Conservation (phyloP, 768 basidiomycete genomes). For the Leucogyrophana mollusca region DNA sequence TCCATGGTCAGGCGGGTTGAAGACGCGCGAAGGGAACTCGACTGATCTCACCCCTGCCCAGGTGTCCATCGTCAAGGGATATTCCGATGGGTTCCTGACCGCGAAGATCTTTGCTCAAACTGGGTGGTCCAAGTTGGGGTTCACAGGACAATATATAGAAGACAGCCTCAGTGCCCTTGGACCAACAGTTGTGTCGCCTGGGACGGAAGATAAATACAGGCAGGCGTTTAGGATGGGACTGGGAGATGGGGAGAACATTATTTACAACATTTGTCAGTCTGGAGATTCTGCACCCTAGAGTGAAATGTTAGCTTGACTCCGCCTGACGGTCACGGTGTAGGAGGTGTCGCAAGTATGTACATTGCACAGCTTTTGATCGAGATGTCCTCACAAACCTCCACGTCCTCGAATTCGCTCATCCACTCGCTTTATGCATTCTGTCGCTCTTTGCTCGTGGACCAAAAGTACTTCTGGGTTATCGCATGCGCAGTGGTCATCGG, state of each 20-base stretch:
- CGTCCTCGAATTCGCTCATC: not conserved
- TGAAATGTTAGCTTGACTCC: too few relatives aligned
- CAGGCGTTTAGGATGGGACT: constrained; percentile 50
- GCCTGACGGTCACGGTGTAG: too few relatives aligned
- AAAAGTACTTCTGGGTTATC: constrained; percentile 64
- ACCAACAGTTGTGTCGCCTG: constrained; percentile 30
- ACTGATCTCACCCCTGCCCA: constrained; percentile 5
- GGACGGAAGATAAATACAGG: constrained; percentile 43
- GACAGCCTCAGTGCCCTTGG: constrained; percentile 43
- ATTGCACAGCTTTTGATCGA: too few relatives aligned
- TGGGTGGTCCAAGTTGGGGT: constrained; percentile 54
- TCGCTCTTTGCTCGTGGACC: constrained; percentile 41
- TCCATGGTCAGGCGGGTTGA: too few relatives aligned
- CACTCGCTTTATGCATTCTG: constrained; percentile 5
- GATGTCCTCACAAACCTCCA: too few relatives aligned
- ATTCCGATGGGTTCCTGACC: constrained; percentile 57
- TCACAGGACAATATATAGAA: constrained; percentile 56
- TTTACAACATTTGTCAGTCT: too few relatives aligned
- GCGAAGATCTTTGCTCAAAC: constrained; percentile 53
- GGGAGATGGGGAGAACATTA: constrained; percentile 37
- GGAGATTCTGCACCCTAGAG: too few relatives aligned
- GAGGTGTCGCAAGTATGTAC: too few relatives aligned
- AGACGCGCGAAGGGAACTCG: too few relatives aligned
- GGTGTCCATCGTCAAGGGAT: constrained; percentile 38
- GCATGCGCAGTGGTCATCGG: constrained; percentile 65